phyloP scores from a whole-genome alignment of 2,329 filamentous ascomycete genomes.

The Xylaria sp. region DNA sequence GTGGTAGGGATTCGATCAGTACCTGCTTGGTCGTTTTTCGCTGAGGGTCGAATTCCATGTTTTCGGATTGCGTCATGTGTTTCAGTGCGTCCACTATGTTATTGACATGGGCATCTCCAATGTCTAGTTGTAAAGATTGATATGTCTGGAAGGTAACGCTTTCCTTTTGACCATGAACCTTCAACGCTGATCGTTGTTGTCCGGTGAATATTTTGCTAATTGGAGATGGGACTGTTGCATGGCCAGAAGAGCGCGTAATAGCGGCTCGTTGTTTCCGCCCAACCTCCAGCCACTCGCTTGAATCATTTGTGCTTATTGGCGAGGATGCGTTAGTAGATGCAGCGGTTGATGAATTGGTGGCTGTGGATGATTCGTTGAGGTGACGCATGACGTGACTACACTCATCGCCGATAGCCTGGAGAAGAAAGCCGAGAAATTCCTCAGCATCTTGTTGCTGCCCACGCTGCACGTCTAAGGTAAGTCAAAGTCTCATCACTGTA shows the following conservation, averaged over 20 bases:
- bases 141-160: slow-evolving; percentile 95
- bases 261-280: slow-evolving; percentile 90
- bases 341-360: slow-evolving; percentile 48
- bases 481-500: slow-evolving; percentile 1
- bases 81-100: slow-evolving; percentile 94
- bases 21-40: slow-evolving; percentile 84
- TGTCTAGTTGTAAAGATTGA: slow-evolving; percentile 93
- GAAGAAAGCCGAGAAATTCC: slow-evolving; percentile 92
- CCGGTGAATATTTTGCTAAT: slow-evolving; percentile 96
- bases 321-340: slow-evolving; percentile 54
- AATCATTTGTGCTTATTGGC: slow-evolving; percentile 56
- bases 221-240: slow-evolving; percentile 77
- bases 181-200: slow-evolving; percentile 87
- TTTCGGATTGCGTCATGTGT: slow-evolving; percentile 84
- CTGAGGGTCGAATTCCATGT: slow-evolving; percentile 44
- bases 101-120: slow-evolving; percentile 84
- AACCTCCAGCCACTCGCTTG: slow-evolving; percentile 91
- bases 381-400: slow-evolving; percentile 80
- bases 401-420: slow-evolving; percentile 94
- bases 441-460: slow-evolving; percentile 98
- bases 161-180: slow-evolving; percentile 85
- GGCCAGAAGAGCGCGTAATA: slow-evolving; percentile 86
- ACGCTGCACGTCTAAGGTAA: slow-evolving; percentile 62
- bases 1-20: slow-evolving; percentile 90
- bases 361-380: slow-evolving; percentile 49